Percentiles rank a stretch among this genome's conserved stretches.
These are phyloP conservation scores for Neurospora discreta DNA, from an alignment of 495 filamentous ascomycete species.

Conservation along the genomic window DNA sequence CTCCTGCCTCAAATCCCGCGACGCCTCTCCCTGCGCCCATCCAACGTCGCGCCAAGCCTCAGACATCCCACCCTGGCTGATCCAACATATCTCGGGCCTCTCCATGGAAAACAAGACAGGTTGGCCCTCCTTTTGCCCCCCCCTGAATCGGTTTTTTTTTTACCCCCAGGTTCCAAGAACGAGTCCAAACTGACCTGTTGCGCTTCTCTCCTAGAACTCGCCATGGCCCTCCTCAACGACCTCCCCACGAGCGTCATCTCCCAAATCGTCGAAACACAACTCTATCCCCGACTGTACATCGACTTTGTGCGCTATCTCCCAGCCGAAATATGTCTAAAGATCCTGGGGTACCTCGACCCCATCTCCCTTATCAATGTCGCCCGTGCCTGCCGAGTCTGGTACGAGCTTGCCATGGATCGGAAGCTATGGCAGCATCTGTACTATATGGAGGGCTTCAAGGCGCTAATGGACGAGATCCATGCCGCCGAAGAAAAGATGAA, in stretches of 20 bases:
- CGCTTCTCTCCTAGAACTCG: conserved; percentile 35
- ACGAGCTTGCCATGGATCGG: conserved; percentile 66
- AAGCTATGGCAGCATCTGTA: conserved; percentile 81
- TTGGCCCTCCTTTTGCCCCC: conserved; percentile 21
- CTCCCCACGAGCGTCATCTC: conserved; percentile 66
- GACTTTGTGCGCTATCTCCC: conserved; percentile 81
- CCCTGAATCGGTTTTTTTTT: background rate
- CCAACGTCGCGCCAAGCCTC: conserved; percentile 15
- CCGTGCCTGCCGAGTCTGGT: conserved; percentile 69
- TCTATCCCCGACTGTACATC: conserved; percentile 76
- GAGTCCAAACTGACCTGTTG: background rate
- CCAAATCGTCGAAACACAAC: conserved; percentile 53
- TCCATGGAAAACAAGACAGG: conserved; percentile 36
- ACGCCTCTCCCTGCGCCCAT: conserved; percentile 13
- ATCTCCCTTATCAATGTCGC: conserved; percentile 66
- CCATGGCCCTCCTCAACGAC: conserved; percentile 55
- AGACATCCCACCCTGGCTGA: conserved; percentile 31
- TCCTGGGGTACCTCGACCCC: conserved; percentile 76
- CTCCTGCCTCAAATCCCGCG: conserved; percentile 13
- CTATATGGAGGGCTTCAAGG: conserved; percentile 71
- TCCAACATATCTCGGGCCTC: conserved; percentile 34
- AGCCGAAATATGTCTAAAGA: conserved; percentile 75
- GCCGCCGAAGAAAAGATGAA: conserved; percentile 53
- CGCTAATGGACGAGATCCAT: conserved; percentile 52
- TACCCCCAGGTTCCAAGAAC: background rate